phyloP scores from a whole-genome alignment of 345 rosid genomes.

The Passiflora organensis region DNA sequence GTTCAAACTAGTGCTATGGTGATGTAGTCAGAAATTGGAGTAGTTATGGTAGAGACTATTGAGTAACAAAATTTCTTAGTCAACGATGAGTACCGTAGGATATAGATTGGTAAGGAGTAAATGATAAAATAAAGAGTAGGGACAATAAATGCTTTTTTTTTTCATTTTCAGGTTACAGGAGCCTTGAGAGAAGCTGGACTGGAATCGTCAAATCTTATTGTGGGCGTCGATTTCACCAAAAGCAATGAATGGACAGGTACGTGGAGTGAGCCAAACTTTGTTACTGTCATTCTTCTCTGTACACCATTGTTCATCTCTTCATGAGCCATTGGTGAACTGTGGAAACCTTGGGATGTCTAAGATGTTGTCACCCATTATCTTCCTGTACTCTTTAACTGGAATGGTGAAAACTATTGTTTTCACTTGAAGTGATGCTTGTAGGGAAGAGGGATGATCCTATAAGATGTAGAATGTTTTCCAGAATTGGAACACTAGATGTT shows the following conservation, averaged over 20 bases:
- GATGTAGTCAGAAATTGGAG: not conserved
- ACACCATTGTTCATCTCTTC: not conserved
- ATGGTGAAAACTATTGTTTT: not conserved
- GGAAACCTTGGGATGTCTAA: too few species aligned
- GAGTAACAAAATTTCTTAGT: too few species aligned
- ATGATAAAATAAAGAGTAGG: too few species aligned
- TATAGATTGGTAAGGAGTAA: too few species aligned
- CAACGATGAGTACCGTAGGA: too few species aligned
- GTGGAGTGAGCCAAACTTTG: not conserved
- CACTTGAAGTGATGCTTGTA: not conserved
- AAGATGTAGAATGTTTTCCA: not conserved
- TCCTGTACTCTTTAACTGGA: too few species aligned
- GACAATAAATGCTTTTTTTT: too few species aligned
- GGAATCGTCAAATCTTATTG: constrained; percentile 83
- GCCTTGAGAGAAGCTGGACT: constrained; percentile 70
- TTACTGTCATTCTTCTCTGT: not conserved
- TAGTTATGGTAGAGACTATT: too few species aligned
- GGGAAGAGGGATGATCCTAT: not conserved
- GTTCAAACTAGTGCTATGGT: not conserved
- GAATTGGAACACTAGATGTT: not conserved
- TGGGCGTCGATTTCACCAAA: constrained; percentile 84
- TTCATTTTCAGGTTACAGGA: constrained; percentile 42
- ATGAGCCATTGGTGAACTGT: not conserved
- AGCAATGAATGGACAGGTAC: constrained; percentile 94
- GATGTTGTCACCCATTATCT: too few species aligned